Evolutionary conservation across 2,329 filamentous ascomycete species (phyloP), one percentile per base, ranked within the genome.

Genomic region (Fusarium sp.): DNA sequence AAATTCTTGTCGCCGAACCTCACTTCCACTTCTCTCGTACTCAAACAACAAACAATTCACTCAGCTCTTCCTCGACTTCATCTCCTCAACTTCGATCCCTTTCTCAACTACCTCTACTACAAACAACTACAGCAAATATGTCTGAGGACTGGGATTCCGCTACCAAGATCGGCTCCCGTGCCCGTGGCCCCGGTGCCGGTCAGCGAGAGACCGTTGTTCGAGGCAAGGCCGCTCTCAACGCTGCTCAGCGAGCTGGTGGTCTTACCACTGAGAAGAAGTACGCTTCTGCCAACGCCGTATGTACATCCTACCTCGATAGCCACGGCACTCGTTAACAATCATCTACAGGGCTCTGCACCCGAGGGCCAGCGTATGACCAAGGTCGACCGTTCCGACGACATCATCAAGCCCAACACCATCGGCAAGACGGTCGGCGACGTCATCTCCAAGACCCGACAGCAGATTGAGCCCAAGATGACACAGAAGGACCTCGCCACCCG

Each of bases 321-420:
- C 7, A 29, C 20, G 10, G 31, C 20, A 38, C 18, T 4, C 18
- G 25, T 64, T 79, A 44, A 77, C 57, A 54, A 27, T 27, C 20
- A n/a, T 31, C 25, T 6, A 13, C 20, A 81, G 79, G 29, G 67
- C 16, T 69, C 73, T 23, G 68, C 73, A 58, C 74, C 75, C 72
- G 95, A 98, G 83, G 96, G 96, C 75, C 96, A 99, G 84, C 94
- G 93, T 79, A 87, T 98, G 72, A 98, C 96, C 73, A 97, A 98
- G 86, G 94, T 99, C 81, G 96, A 98, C 86, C 94, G 95, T 74
- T 90, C 90, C 79, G 94, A 98, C 85, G 96, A 97, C 80, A 97
- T 97, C 83, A 91, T 98, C 83, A 97, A 97, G 85, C 94, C 93
- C 78, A 97, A 97, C 84, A 96, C 93, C 50, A 86, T 97, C 64